phyloP scores from a whole-genome alignment of 1,284 basidiomycete species.

The Amylostereum areolatum region DNA sequence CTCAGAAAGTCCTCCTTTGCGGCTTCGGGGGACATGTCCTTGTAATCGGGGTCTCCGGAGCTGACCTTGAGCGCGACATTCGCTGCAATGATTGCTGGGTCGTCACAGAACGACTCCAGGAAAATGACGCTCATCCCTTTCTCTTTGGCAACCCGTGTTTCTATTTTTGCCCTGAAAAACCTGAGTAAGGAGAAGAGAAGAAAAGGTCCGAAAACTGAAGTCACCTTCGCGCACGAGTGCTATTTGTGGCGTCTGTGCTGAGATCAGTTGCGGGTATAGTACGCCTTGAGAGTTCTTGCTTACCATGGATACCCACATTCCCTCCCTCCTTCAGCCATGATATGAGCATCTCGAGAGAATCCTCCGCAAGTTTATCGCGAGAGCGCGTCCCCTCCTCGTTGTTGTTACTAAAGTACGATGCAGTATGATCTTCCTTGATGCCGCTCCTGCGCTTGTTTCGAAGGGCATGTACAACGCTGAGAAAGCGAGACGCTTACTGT shows the following conservation, averaged over 20 bases:
- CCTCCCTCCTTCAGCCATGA: conserved; percentile 93
- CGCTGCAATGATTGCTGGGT: conserved; percentile 89
- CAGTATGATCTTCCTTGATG: conserved; percentile 85
- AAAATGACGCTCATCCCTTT: conserved; percentile 90
- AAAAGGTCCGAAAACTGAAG: no score
- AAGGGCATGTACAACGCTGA: conserved; percentile 1
- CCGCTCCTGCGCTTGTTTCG: conserved; percentile 49
- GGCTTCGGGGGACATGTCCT: conserved; percentile 78
- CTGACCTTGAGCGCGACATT: conserved; percentile 96
- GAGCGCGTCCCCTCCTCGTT: conserved; percentile 76
- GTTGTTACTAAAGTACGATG: conserved; percentile 86
- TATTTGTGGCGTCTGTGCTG: conserved; percentile 85
- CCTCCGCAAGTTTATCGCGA: conserved; percentile 83
- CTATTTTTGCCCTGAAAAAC: conserved; percentile 65
- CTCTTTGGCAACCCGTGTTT: conserved; percentile 80
- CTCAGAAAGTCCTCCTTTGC: conserved; percentile 89
- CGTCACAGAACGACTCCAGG: conserved; percentile 92
- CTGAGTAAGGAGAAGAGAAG: no score
- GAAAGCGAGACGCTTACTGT: conserved; percentile 41
- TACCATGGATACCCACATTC: conserved; percentile 97
- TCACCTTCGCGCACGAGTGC: conserved; percentile 70
- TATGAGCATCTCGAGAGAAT: conserved; percentile 94
- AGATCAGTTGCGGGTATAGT: conserved; percentile 6
- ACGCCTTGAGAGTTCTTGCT: conserved; percentile 13
- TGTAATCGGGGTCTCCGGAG: conserved; percentile 97